phyloP scores from a whole-genome alignment of 1,284 basidiomycete species.

The Trametes versicolor region DNA sequence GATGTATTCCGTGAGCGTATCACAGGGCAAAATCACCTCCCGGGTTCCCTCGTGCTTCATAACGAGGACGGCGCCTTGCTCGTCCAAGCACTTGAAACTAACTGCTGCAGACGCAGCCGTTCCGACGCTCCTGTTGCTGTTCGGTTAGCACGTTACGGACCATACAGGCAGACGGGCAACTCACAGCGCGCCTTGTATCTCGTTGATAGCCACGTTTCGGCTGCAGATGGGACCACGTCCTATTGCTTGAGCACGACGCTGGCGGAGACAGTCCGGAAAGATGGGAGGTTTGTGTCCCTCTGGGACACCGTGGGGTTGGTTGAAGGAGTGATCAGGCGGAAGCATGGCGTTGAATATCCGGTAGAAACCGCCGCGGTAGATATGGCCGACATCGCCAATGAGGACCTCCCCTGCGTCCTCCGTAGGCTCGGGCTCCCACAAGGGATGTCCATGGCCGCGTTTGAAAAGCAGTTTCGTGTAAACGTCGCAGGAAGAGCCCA shows the following conservation, averaged over 20 bases:
- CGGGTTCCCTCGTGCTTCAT: conserved; percentile 28
- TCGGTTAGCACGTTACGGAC: not conserved
- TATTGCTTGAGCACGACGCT: conserved; percentile 1
- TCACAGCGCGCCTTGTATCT: not conserved
- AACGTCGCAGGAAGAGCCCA: conserved; percentile 29
- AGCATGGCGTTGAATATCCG: conserved; percentile 45
- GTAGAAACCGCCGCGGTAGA: conserved; percentile 42
- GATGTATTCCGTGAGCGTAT: conserved; percentile 6
- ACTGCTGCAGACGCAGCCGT: not conserved
- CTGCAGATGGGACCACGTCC: conserved; percentile 18
- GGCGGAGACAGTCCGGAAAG: conserved; percentile 1
- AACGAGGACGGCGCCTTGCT: conserved; percentile 36
- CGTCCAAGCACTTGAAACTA: conserved; percentile 21
- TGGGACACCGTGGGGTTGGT: conserved; percentile 33
- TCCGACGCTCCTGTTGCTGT: not conserved
- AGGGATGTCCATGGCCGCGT: conserved; percentile 32
- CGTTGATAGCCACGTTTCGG: conserved; percentile 18
- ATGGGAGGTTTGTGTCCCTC: conserved; percentile 28
- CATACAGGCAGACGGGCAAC: not conserved
- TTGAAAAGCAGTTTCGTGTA: conserved; percentile 34
- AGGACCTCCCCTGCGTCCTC: conserved; percentile 27
- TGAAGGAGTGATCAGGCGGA: conserved; percentile 34
- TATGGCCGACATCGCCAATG: conserved; percentile 44
- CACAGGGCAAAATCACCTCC: conserved; percentile 13
- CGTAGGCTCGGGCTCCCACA: conserved; percentile 38